Base-by-base conservation (phyloP, 2,329 filamentous ascomycete species). In the Aspergillus felis region DNA sequence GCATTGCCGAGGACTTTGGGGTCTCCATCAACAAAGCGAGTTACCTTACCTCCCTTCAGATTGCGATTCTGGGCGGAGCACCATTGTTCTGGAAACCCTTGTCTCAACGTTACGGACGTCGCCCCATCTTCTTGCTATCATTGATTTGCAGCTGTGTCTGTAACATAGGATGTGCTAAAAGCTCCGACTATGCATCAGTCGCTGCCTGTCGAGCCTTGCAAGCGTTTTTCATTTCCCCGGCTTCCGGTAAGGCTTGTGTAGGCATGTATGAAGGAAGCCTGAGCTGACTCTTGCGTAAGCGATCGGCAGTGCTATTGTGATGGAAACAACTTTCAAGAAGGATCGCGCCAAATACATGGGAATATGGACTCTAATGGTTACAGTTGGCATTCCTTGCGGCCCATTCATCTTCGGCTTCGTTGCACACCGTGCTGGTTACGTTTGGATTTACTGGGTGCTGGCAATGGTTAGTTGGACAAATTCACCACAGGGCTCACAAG, bases 371-470 rank as follows among this genome's bases (percentile, higher is more conserved):
- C 69, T 75, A 55, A 73, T 83, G 67, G 68, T 82, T 14, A 82
- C 81, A 0, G 57, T 83, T 10, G 81, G 80, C 35, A 76, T 80
- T 17, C 79, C 79, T 1, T 64, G 74, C 28, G 71, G 70, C 1
- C 71, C 72, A 9, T 73, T 74, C 51, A 66, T 74, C n/a, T 72
- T 74, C 17, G 71, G 72, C 1, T 74, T 74, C 42, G 82, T 85
- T 1, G 78, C 80, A 1, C 73, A 81, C 56, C 77, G 80, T 17
- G 77, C 79, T n/a, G 79, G 81, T 0, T 85, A 82, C 57, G 74
- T 79, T 8, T 86, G 83, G 83, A 84, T 85, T 48, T 86, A 82
- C 68, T 85, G 79, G 77, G 78, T 81, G 25, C 72, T 85, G 8
- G 81, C 82, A 5, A 85, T 85, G 42, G 79, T 82, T 64, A 71